phyloP scores from a whole-genome alignment of 257 asterid genomes.

The Solanum stenotomum region DNA sequence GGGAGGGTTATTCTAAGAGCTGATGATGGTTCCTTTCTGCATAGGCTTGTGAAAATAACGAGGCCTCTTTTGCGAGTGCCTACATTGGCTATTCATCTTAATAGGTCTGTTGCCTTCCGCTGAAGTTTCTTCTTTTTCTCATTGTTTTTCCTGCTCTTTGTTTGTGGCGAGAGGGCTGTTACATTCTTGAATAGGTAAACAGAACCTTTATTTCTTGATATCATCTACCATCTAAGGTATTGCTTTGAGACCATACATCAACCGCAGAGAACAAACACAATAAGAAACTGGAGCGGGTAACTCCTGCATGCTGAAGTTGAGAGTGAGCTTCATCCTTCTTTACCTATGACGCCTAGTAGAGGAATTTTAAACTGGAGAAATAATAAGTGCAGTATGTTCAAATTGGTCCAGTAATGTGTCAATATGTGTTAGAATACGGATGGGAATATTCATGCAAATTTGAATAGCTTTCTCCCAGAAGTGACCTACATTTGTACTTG shows the following conservation, averaged over 20 bases:
- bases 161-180: background rate
- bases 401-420: background rate
- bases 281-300: background rate
- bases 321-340: background rate
- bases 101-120: conserved; percentile 41
- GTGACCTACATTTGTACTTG: background rate
- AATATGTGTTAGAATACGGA: background rate
- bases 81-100: conserved; percentile 91
- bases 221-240: background rate
- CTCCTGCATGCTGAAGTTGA: background rate
- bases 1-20: conserved; percentile 87
- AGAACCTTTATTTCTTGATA: background rate
- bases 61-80: conserved; percentile 93
- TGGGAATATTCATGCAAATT: background rate
- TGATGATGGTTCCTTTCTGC: conserved; percentile 74
- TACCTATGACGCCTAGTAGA: background rate
- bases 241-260: background rate
- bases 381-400: background rate
- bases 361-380: background rate
- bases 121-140: background rate
- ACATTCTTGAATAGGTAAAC: background rate
- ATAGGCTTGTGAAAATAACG: conserved; percentile 80
- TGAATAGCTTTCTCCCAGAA: background rate
- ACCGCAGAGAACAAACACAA: background rate
- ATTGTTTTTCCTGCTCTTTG: conserved; percentile 1